Evolutionary conservation across 192 early-diverging fungal species (phyloP).

Genomic region (Umbelopsis isabellina): DNA sequence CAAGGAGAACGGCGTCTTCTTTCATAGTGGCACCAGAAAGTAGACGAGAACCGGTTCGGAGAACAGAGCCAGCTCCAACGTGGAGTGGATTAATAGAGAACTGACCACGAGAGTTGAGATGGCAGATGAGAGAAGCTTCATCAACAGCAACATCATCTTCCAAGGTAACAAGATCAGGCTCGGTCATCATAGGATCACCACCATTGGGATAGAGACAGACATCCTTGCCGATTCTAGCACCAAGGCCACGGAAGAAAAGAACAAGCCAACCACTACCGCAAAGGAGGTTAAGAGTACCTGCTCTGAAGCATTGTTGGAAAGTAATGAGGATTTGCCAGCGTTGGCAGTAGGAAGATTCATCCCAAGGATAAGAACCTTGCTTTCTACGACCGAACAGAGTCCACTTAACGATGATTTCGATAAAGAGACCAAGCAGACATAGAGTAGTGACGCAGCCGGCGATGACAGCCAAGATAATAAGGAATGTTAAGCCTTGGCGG

Average conservation of each 20-base stretch:
- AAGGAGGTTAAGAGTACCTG: slow-evolving; percentile 40
- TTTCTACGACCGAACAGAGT: slow-evolving; percentile 40
- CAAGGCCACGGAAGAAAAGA: slow-evolving; percentile 46
- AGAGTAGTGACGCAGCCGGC: not conserved
- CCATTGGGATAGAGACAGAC: slow-evolving; percentile 51
- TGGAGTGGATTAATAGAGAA: slow-evolving; percentile 46
- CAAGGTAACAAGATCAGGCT: slow-evolving; percentile 50
- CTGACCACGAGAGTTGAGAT: slow-evolving; percentile 49
- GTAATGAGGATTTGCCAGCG: slow-evolving; percentile 51
- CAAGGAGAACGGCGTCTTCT: slow-evolving; percentile 35
- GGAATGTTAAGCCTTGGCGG: slow-evolving; percentile 27
- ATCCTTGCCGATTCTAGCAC: slow-evolving; percentile 44
- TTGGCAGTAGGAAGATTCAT: slow-evolving; percentile 50
- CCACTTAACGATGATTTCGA: slow-evolving; percentile 47
- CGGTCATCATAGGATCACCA: slow-evolving; percentile 59
- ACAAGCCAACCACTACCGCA: slow-evolving; percentile 44
- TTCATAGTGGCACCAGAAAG: slow-evolving; percentile 41
- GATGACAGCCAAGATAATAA: slow-evolving; percentile 24
- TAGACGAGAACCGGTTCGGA: slow-evolving; percentile 45
- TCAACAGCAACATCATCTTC: slow-evolving; percentile 45
- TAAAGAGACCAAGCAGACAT: slow-evolving; percentile 22
- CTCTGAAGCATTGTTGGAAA: slow-evolving; percentile 29
- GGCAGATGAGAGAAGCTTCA: slow-evolving; percentile 46
- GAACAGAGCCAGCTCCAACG: slow-evolving; percentile 42
- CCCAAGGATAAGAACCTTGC: slow-evolving; percentile 50